phyloP scores from a whole-genome alignment of 352 stramenopile genomes.

The Phytophthora europaea region DNA sequence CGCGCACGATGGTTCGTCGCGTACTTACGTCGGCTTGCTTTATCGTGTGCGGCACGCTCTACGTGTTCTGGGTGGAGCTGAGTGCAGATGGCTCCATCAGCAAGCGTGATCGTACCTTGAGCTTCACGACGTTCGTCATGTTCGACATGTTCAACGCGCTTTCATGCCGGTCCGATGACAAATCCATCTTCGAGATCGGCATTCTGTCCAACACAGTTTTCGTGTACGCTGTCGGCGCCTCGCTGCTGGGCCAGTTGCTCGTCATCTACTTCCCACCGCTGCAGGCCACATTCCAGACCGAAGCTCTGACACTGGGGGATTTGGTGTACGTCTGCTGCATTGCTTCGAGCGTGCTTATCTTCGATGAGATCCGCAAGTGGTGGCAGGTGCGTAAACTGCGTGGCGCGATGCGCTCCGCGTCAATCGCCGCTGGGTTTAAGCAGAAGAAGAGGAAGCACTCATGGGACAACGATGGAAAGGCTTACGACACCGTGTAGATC shows the following conservation, averaged over 20 bases:
- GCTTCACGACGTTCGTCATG: conserved; percentile 99
- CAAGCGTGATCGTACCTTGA: conserved; percentile 97
- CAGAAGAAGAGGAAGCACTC: conserved; percentile 76
- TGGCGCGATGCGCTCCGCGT: conserved; percentile 41
- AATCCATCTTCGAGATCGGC: conserved; percentile 94
- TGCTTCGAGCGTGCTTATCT: conserved; percentile 93
- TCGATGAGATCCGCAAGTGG: conserved; percentile 96
- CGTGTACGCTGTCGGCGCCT: conserved; percentile 93
- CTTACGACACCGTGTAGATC: conserved; percentile 72
- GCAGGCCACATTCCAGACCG: conserved; percentile 98
- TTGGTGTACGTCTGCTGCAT: conserved; percentile 94
- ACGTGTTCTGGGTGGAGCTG: conserved; percentile 89
- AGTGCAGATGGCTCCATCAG: conserved; percentile 92
- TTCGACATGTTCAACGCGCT: conserved; percentile 99
- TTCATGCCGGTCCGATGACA: conserved; percentile 95
- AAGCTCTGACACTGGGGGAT: conserved; percentile 93
- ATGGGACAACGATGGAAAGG: conserved; percentile 66
- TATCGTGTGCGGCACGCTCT: conserved; percentile 84
- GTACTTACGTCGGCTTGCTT: conserved; percentile 78
- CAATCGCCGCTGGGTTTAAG: conserved; percentile 49
- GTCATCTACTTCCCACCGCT: conserved; percentile 97
- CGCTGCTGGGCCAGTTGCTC: conserved; percentile 94
- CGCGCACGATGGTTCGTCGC: conserved; percentile 68
- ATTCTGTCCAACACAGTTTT: conserved; percentile 96
- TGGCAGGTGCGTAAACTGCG: conserved; percentile 58